Base-by-base conservation (phyloP, 2,329 filamentous ascomycete species). In the Monosporascus sp. region DNA sequence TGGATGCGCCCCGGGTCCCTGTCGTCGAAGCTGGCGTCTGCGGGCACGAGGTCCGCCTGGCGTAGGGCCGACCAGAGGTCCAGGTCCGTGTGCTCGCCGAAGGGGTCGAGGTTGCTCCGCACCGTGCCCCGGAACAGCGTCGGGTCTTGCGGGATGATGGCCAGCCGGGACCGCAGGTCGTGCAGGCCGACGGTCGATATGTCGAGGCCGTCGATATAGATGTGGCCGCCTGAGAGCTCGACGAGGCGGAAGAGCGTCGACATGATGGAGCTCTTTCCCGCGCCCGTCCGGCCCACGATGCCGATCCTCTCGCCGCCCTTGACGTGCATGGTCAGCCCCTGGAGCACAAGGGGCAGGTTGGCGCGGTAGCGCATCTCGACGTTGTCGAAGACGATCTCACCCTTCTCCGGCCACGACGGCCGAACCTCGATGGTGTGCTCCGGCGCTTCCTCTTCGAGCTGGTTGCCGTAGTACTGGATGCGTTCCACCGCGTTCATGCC, bases 401-500 rank as follows among this genome's bases (percentile, higher is more conserved):
- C 94, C 60, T 83, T 83, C 63, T 95, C 86, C 0, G 94, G 94
- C 94, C 94, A 99, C 20, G 79, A 79, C 1, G 82, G 74, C 18
- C 84, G 82, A 3, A 96, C 82, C 5, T 91, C 82, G 48, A 85
- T 69, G 43, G 89, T 86, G 63, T 92, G 88, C 2, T 92, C 77
- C 0, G 92, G 90, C 0, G 93, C 90, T 70, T 97, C 94, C 66
- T 96, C 88, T 58, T 96, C 91, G 5, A 99, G 81, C 60, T 89
- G 72, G 1, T 83, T 90, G 51, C 90, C 92, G 68, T 97, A 97
- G 74, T 96, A 90, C 67, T 91, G 85, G 37, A 97, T 78, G 48
- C 94, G 87, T 72, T 97, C 93, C 0, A 95, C 94, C 0, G 92
- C 87, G 68, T 97, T 97, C 93, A 97, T 97, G 66, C 92, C 90